A percentile compares a stretch with the other conserved stretches of the same genome.
phyloP scores from a whole-genome alignment of 2,329 filamentous ascomycete genomes.

The Kalaharituber pfeilii region DNA sequence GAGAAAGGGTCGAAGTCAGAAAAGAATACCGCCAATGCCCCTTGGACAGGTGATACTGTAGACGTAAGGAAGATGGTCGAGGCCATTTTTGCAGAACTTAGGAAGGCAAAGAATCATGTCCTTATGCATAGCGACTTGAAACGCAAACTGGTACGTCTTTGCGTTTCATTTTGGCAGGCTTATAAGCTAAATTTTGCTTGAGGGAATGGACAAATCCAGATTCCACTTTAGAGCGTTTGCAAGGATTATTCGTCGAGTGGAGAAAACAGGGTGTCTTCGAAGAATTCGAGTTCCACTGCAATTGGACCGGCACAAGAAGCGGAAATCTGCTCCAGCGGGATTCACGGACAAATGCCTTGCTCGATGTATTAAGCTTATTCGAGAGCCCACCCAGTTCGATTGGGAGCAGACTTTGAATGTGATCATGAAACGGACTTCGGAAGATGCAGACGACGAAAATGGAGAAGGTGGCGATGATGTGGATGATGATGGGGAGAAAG shows the following conservation, averaged over 20 bases:
- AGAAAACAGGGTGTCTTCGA: slow-evolving; percentile 37
- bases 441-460: slow-evolving; percentile 16
- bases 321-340: slow-evolving; percentile 6
- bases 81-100: slow-evolving; percentile 40
- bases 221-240: slow-evolving; percentile 26
- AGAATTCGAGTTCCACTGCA: slow-evolving; percentile 18
- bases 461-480: slow-evolving; percentile 10
- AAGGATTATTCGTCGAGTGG: slow-evolving; percentile 41
- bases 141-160: slow-evolving; percentile 34
- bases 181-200: not conserved
- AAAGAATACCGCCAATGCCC: slow-evolving; percentile 17
- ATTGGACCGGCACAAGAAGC: slow-evolving; percentile 23
- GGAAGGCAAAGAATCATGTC: slow-evolving; percentile 26
- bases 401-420: slow-evolving; percentile 28
- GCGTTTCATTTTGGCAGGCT: slow-evolving; percentile 20
- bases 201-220: slow-evolving; percentile 20
- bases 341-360: slow-evolving; percentile 17
- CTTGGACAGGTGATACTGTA: slow-evolving; percentile 41
- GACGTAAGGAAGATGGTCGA: slow-evolving; percentile 43
- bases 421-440: slow-evolving; percentile 10
- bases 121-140: slow-evolving; percentile 43
- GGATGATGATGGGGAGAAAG: slow-evolving; percentile 17
- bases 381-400: slow-evolving; percentile 39
- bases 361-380: slow-evolving; percentile 39
- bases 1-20: slow-evolving; percentile 30